These are phyloP conservation scores for Pyrenula massariospora DNA, from an alignment of 495 filamentous ascomycete species.

Conservation along the genomic window DNA sequence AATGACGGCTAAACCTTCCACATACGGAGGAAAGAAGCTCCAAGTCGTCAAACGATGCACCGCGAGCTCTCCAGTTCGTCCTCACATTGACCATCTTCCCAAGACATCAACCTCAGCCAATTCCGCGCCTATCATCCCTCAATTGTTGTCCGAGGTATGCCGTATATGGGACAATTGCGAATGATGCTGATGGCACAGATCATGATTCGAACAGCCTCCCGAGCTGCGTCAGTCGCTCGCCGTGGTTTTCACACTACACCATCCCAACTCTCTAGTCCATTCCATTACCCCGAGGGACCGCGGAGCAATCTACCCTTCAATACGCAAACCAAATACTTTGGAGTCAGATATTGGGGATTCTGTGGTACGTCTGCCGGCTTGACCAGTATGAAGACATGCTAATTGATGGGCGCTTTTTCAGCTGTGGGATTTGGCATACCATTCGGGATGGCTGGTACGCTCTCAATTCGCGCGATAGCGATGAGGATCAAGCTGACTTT, in stretches of 20 bases:
- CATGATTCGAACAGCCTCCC: slow-evolving; percentile 69
- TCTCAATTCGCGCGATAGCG: background rate
- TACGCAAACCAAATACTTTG: slow-evolving; percentile 76
- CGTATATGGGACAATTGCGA: too few species aligned
- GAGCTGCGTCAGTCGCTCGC: slow-evolving; percentile 64
- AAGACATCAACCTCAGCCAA: too few species aligned
- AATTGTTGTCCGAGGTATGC: too few species aligned
- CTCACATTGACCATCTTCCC: background rate
- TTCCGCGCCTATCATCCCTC: too few species aligned
- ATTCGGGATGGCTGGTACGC: slow-evolving; percentile 72
- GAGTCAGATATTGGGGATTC: slow-evolving; percentile 70
- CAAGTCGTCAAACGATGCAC: background rate
- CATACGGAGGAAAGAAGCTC: background rate
- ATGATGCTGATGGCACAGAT: slow-evolving; percentile 44
- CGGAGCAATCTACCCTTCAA: slow-evolving; percentile 94
- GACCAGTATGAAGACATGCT: slow-evolving; percentile 3
- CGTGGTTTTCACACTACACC: slow-evolving; percentile 91
- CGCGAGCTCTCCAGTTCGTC: background rate
- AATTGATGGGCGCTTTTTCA: slow-evolving; percentile 28
- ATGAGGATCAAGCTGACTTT: background rate
- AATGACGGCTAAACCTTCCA: background rate
- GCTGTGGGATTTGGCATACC: slow-evolving; percentile 66
- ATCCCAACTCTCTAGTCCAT: slow-evolving; percentile 73
- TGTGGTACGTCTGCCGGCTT: slow-evolving; percentile 36
- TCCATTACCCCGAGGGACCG: slow-evolving; percentile 97